A percentile compares a stretch with the other conserved stretches of the same genome.
These are phyloP conservation scores for Arthroderma uncinatum DNA, from an alignment of 2,329 filamentous ascomycete species.

Conservation along the genomic window DNA sequence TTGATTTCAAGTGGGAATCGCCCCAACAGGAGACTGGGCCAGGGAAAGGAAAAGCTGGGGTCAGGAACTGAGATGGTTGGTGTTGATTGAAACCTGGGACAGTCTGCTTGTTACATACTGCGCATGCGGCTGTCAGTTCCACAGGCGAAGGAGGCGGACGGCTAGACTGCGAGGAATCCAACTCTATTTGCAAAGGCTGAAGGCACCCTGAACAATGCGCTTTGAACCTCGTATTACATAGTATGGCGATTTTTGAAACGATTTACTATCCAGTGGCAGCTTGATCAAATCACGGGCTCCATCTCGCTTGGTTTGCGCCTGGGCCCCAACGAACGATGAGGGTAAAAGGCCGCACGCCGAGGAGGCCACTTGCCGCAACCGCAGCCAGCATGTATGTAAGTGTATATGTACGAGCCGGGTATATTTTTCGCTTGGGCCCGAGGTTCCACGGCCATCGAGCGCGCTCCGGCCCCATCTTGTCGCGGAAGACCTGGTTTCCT, in stretches of 20 bases:
- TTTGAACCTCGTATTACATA: constrained; percentile 6
- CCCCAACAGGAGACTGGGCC: neutral
- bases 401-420: neutral
- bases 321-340: neutral
- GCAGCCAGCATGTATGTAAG: neutral
- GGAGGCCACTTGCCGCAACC: neutral
- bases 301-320: constrained; percentile 2
- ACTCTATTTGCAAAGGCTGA: constrained; percentile 6
- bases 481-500: constrained; percentile 5
- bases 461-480: neutral
- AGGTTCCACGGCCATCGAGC: neutral
- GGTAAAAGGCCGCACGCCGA: neutral
- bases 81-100: constrained; percentile 4
- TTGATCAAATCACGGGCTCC: neutral
- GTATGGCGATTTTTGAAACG: neutral
- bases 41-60: constrained; percentile 1
- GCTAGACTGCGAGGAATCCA: constrained; percentile 6
- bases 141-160: constrained; percentile 3
- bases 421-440: constrained; percentile 4
- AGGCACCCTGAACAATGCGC: neutral
- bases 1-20: neutral
- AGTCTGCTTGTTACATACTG: constrained; percentile 1
- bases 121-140: constrained; percentile 6
- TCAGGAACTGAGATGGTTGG: constrained; percentile 1
- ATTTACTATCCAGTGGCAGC: neutral